Evolutionary conservation across 345 rosid genomes (phyloP).

Genomic region (Hevea brasiliensis): DNA sequence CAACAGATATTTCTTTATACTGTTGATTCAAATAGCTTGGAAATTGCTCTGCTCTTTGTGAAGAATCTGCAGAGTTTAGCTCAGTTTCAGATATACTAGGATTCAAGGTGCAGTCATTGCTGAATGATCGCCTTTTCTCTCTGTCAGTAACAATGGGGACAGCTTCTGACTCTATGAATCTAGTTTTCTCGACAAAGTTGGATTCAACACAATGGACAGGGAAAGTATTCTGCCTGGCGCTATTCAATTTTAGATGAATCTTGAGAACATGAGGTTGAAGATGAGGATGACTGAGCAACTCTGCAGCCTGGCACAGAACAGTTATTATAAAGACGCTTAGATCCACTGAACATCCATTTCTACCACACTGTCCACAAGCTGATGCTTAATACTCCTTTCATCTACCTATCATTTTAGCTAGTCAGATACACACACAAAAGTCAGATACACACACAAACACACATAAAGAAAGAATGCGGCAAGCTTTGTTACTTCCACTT

Average conservation of each 20-base stretch:
- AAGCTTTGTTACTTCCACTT: not conserved
- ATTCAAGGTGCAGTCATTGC: slow-evolving; percentile 23
- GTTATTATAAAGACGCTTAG: not conserved
- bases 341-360: not conserved
- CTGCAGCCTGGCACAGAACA: slow-evolving; percentile 62
- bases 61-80: slow-evolving; percentile 11
- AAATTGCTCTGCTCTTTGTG: slow-evolving; percentile 13
- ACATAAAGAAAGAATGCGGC: too few relatives aligned
- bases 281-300: slow-evolving; percentile 69
- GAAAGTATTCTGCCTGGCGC: slow-evolving; percentile 57
- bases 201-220: slow-evolving; percentile 50
- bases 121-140: slow-evolving; percentile 33
- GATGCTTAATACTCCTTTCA: too few relatives aligned
- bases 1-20: not conserved
- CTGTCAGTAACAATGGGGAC: slow-evolving; percentile 22
- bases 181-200: slow-evolving; percentile 37
- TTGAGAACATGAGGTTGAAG: slow-evolving; percentile 74
- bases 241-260: slow-evolving; percentile 62
- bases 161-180: slow-evolving; percentile 46
- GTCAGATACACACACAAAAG: too few relatives aligned
- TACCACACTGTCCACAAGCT: not conserved
- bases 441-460: too few relatives aligned
- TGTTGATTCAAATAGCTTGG: slow-evolving; percentile 10
- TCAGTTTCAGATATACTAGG: slow-evolving; percentile 26
- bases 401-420: too few relatives aligned